A percentile compares a stretch with the other conserved stretches of the same genome.
phyloP scores from a whole-genome alignment of 192 early-diverging fungal species.

The Podila epigama region DNA sequence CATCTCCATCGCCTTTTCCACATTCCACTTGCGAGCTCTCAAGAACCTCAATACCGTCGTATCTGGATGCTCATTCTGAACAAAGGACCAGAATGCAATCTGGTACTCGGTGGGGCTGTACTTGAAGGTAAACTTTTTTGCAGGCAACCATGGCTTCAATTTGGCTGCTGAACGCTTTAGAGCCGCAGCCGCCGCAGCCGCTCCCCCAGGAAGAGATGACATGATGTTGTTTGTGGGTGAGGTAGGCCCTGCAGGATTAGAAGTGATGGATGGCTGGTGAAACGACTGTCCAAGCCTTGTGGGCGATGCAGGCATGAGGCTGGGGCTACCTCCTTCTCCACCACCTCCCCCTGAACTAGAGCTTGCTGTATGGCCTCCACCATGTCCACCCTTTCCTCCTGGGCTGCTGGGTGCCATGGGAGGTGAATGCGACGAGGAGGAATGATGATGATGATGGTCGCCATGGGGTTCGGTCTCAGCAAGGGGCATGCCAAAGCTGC shows the following conservation, averaged over 20 bases:
- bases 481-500: slow-evolving; percentile 9
- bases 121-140: slow-evolving; percentile 48
- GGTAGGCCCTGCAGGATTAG: slow-evolving; percentile 8
- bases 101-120: slow-evolving; percentile 52
- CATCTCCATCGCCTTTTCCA: slow-evolving; percentile 80
- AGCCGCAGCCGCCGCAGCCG: slow-evolving; percentile 22
- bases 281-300: slow-evolving; percentile 34
- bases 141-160: slow-evolving; percentile 38
- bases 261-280: slow-evolving; percentile 30
- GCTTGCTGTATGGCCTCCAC: background rate
- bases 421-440: background rate
- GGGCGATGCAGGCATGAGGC: slow-evolving; percentile 34
- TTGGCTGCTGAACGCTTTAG: slow-evolving; percentile 34
- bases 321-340: slow-evolving; percentile 5
- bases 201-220: slow-evolving; percentile 30
- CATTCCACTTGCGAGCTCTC: slow-evolving; percentile 88
- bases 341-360: background rate
- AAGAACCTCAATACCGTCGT: slow-evolving; percentile 78
- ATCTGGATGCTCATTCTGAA: slow-evolving; percentile 75
- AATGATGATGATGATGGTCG: background rate
- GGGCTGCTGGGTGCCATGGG: slow-evolving; percentile 18
- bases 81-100: slow-evolving; percentile 67
- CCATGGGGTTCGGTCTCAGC: slow-evolving; percentile 1
- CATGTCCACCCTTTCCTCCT: background rate
- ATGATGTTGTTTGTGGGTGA: slow-evolving; percentile 14